A percentile compares a stretch with the other conserved stretches of the same genome.
These are phyloP conservation scores for Tranzscheliella williamsii DNA, from an alignment of 1,284 basidiomycete genomes.

Conservation along the genomic window DNA sequence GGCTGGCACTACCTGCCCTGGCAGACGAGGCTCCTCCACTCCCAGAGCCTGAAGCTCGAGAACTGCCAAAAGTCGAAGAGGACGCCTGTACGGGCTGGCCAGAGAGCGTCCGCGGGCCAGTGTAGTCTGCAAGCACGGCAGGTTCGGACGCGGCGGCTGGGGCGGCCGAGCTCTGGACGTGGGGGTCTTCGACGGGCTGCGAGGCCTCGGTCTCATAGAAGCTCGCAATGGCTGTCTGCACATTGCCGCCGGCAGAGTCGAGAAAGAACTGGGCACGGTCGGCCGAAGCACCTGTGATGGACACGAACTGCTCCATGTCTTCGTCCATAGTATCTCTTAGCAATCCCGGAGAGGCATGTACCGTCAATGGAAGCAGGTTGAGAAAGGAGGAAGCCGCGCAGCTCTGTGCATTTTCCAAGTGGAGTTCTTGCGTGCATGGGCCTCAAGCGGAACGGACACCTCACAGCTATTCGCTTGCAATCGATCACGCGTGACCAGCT, in stretches of 20 bases:
- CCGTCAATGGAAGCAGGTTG: too few relatives aligned
- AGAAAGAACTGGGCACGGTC: conserved; percentile 62
- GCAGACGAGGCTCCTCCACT: conserved; percentile 2
- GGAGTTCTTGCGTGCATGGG: too few relatives aligned
- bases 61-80: conserved; percentile 22
- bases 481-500: too few relatives aligned
- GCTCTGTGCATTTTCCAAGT: too few relatives aligned
- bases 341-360: too few relatives aligned
- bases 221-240: conserved; percentile 60
- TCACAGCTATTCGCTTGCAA: too few relatives aligned
- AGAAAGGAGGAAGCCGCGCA: too few relatives aligned
- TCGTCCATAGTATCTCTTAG: conserved; percentile 55
- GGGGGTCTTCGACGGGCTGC: conserved; percentile 4
- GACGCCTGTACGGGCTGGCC: conserved; percentile 55
- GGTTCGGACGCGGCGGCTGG: conserved; percentile 5
- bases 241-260: conserved; percentile 58
- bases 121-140: conserved; percentile 14
- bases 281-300: conserved; percentile 58
- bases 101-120: conserved; percentile 60
- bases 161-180: conserved; percentile 1
- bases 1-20: conserved; percentile 10
- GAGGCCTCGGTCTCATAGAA: conserved; percentile 57
- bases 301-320: conserved; percentile 46
- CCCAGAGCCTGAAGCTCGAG: conserved; percentile 1
- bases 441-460: too few relatives aligned